These are phyloP conservation scores for Strombidium stylifer DNA, from an alignment of 73 alveolate species.

Conservation along the genomic window DNA sequence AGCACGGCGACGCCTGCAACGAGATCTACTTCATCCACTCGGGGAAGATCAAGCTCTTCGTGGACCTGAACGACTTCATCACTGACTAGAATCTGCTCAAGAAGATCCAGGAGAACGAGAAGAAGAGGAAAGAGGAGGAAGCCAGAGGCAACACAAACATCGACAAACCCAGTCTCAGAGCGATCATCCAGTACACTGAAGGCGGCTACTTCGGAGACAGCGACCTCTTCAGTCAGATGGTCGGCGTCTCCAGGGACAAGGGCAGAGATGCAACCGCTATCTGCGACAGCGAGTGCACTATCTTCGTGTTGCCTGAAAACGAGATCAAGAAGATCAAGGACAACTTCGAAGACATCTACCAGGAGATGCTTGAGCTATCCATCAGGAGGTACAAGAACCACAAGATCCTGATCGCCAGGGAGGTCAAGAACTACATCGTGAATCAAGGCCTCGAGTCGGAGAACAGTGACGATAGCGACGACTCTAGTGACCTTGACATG, in stretches of 20 bases:
- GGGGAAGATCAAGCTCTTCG: constrained; percentile 72
- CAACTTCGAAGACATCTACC: constrained; percentile 5
- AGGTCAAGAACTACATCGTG: constrained; percentile 32
- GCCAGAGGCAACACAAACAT: too few relatives aligned
- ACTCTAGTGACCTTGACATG: background rate
- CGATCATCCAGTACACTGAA: constrained; percentile 53
- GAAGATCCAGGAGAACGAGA: too few relatives aligned
- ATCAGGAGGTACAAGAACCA: constrained; percentile 35
- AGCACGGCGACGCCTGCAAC: constrained; percentile 65
- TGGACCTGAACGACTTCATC: constrained; percentile 28
- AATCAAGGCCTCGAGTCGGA: constrained; percentile 15
- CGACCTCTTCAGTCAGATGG: constrained; percentile 46
- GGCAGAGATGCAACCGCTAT: constrained; percentile 31
- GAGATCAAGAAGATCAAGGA: constrained; percentile 18
- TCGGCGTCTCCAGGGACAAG: constrained; percentile 31
- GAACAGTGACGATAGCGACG: background rate
- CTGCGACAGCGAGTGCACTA: constrained; percentile 36
- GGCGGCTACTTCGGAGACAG: constrained; percentile 87
- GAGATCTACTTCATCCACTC: constrained; percentile 65
- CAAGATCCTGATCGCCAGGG: constrained; percentile 35
- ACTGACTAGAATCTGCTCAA: constrained; percentile 21
- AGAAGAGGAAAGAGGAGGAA: too few relatives aligned
- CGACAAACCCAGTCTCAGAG: too few relatives aligned
- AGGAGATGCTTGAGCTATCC: constrained; percentile 35
- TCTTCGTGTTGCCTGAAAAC: constrained; percentile 24